phyloP scores from a whole-genome alignment of 2,329 filamentous ascomycete genomes.

The Escovopsis sp. region DNA sequence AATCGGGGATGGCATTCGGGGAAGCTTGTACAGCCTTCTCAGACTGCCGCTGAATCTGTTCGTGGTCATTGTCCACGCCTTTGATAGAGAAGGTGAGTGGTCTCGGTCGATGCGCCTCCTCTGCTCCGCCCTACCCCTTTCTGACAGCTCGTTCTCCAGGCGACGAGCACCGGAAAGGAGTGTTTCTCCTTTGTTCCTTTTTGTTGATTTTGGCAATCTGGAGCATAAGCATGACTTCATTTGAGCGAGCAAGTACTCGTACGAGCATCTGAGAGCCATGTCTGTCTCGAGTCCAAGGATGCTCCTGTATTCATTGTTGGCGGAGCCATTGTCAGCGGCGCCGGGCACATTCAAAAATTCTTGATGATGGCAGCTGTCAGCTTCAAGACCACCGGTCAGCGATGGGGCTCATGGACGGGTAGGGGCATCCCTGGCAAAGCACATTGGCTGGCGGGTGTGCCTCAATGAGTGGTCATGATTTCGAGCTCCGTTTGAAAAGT shows the following conservation, averaged over 20 bases:
- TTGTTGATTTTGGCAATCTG: slow-evolving; percentile 4
- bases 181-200: slow-evolving; percentile 12
- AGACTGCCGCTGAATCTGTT: slow-evolving; percentile 42
- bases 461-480: too few relatives aligned
- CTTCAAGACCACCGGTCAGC: too few relatives aligned
- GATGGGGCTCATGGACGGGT: too few relatives aligned
- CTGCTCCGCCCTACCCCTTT: background rate
- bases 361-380: too few relatives aligned
- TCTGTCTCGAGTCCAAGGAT: too few relatives aligned
- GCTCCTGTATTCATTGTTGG: too few relatives aligned
- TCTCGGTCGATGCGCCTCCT: background rate
- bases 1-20: slow-evolving; percentile 38
- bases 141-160: slow-evolving; percentile 7
- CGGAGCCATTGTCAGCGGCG: too few relatives aligned
- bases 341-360: too few relatives aligned
- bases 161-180: slow-evolving; percentile 14
- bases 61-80: slow-evolving; percentile 31
- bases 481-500: too few relatives aligned
- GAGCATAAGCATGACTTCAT: background rate
- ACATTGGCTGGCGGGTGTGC: too few relatives aligned
- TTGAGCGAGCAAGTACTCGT: background rate
- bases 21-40: slow-evolving; percentile 40
- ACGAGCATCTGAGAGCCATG: too few relatives aligned
- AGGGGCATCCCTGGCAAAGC: too few relatives aligned
- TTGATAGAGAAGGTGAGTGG: slow-evolving; percentile 27